These are phyloP conservation scores for Eimeria mitis DNA, from an alignment of 169 alveolate genomes.

Conservation along the genomic window DNA sequence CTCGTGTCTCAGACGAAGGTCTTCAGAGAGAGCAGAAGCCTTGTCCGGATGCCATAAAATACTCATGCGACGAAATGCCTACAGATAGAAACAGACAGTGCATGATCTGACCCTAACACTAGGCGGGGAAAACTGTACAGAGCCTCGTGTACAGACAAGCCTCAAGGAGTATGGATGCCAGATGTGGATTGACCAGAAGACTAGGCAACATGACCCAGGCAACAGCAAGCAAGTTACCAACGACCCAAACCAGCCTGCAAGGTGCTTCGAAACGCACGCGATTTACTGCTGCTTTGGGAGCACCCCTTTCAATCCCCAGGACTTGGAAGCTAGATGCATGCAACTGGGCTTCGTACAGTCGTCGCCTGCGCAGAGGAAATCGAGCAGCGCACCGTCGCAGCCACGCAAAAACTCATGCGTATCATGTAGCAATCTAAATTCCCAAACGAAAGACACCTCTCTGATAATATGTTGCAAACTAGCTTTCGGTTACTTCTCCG, in stretches of 20 bases:
- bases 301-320: conserved; percentile 75
- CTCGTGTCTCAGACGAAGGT: conserved; percentile 71
- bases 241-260: background rate
- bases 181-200: background rate
- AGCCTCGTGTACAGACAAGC: background rate
- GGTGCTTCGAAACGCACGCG: conserved; percentile 32
- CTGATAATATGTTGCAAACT: too few species aligned
- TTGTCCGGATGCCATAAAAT: conserved; percentile 78
- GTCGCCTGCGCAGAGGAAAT: conserved; percentile 16
- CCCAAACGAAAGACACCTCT: too few species aligned
- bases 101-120: background rate
- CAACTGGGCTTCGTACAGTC: conserved; percentile 72
- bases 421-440: too few species aligned
- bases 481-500: background rate
- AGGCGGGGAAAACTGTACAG: background rate
- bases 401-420: background rate
- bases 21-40: conserved; percentile 70
- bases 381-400: conserved; percentile 5
- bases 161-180: background rate
- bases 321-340: conserved; percentile 78
- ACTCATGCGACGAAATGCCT: conserved; percentile 80
- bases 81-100: background rate
- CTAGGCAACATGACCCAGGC: background rate
- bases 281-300: conserved; percentile 67
- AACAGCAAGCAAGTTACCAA: background rate